Evolutionary conservation across 495 filamentous ascomycete species (phyloP), one percentile per base, ranked within the genome.

Genomic region (Penicillium maclennaniae): DNA sequence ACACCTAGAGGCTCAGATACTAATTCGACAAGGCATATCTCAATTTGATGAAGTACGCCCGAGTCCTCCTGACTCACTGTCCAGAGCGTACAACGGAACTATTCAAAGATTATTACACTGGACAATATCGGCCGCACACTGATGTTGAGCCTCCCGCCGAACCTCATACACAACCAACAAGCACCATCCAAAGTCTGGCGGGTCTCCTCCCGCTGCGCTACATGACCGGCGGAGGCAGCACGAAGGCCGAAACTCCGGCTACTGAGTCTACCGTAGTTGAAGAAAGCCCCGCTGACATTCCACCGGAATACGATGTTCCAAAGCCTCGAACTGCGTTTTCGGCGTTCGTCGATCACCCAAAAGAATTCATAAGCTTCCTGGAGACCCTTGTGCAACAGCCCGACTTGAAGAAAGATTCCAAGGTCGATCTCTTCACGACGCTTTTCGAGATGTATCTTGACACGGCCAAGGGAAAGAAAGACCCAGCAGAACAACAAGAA

Each of bases 381-480:
- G 93, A 98, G 72, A 87, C 87, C 20, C 92, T 85, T 47, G 81
- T 88, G 7, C 78, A 83, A 52, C 80, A 87, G 55, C 78, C 86
- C 7, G 70, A 82, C 20, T 69, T 93, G 5, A 83, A 80, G 21
- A 74, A 88, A 45, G 74, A 80, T 45, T 88, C 96, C 58, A 87
- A 84, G 59, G 77, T 82, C 7, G 95, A 97, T 67, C 82, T 98
- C 38, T 92, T 92, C 68, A 97, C 93, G 1, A 96, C 93, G 0
- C 70, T 98, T 26, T 97, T 98, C 65, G 93, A 98, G 65, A 96
- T 97, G 84, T 98, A 97, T 66, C 77, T 98, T 19, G 88, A 96
- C 59, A 89, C 88, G 49, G 87, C 91, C 38, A 87, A 82, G 58
- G 77, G 82, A n/a, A 85, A 84, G 60, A 87, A 83, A 56, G 83